These are phyloP conservation scores for Silene coronaria DNA, from an alignment of 179 eudicot genomes.

Conservation along the genomic window DNA sequence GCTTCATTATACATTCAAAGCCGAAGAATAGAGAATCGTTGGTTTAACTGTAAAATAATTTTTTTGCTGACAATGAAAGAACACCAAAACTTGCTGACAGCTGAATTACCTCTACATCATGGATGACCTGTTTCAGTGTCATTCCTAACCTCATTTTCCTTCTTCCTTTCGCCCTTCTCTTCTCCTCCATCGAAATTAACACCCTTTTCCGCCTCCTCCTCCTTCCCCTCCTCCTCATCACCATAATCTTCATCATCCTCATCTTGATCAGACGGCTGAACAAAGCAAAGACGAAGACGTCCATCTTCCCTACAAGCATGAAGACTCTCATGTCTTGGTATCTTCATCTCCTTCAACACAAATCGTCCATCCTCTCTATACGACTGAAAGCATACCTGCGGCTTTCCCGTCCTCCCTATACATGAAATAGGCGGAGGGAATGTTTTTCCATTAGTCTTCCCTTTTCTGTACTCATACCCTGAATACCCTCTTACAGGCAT, in stretches of 20 bases:
- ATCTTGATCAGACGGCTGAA: conserved; percentile 46
- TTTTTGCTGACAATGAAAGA: no score
- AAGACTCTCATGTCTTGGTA: conserved; percentile 56
- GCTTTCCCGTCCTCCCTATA: conserved; percentile 67
- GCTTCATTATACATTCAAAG: no score
- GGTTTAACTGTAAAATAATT: no score
- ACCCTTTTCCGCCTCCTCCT: not conserved
- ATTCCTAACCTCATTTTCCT: conserved; percentile 1
- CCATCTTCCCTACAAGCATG: conserved; percentile 82
- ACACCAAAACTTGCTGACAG: no score
- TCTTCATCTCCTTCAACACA: conserved; percentile 58
- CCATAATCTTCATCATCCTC: conserved; percentile 23
- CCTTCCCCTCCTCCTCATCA: conserved; percentile 12
- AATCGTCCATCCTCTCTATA: conserved; percentile 66
- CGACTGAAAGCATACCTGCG: conserved; percentile 60
- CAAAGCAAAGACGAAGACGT: conserved; percentile 49
- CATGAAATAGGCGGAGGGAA: conserved; percentile 79
- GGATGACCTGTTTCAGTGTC: conserved; percentile 12
- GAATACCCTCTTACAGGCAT: conserved; percentile 20
- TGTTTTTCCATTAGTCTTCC: conserved; percentile 24
- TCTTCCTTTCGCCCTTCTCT: not conserved
- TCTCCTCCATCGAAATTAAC: not conserved
- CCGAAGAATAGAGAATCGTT: no score
- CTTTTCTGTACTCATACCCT: conserved; percentile 28
- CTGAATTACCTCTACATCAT: not conserved